Percentiles rank a stretch among this genome's conserved stretches.
Evolutionary conservation across 164 flowering plant genomes (phyloP).

Genomic region (Taxillus chinensis): DNA sequence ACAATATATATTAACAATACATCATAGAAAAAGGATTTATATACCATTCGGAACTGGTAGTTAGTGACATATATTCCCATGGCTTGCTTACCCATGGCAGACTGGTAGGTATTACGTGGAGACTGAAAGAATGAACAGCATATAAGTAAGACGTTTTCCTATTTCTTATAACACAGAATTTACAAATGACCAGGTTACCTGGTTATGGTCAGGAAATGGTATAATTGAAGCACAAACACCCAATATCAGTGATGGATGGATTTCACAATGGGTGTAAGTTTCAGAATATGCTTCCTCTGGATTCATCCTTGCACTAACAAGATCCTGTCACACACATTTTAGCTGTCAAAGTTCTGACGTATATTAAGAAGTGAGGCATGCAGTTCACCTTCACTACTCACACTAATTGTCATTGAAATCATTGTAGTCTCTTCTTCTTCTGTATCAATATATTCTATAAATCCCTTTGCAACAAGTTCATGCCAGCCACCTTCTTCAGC

Average conservation of each 20-base stretch:
- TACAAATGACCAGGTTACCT: conserved; percentile 30
- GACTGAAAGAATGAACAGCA: conserved; percentile 39
- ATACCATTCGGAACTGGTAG: conserved; percentile 92
- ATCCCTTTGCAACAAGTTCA: conserved; percentile 85
- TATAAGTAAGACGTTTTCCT: not conserved
- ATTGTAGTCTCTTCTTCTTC: conserved; percentile 99
- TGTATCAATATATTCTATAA: conserved; percentile 84
- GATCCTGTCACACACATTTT: conserved; percentile 51
- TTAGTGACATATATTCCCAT: conserved; percentile 99
- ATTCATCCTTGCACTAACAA: conserved; percentile 51
- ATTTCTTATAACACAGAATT: not conserved
- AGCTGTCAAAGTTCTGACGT: not conserved
- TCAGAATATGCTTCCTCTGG: conserved; percentile 85
- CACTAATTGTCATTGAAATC: conserved; percentile 96
- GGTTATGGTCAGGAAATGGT: conserved; percentile 98
- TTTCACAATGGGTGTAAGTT: conserved; percentile 95
- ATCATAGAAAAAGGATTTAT: not conserved
- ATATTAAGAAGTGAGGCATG: too few species aligned
- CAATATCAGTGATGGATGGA: conserved; percentile 91
- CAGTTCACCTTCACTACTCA: conserved; percentile 20
- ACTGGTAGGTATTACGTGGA: conserved; percentile 97
- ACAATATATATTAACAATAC: not conserved
- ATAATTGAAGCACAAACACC: conserved; percentile 99
- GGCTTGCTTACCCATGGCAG: conserved; percentile 99
- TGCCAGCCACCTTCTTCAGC: conserved; percentile 95